Base-by-base conservation (phyloP, 2,329 filamentous ascomycete genomes). In the Sporothrix humicola region DNA sequence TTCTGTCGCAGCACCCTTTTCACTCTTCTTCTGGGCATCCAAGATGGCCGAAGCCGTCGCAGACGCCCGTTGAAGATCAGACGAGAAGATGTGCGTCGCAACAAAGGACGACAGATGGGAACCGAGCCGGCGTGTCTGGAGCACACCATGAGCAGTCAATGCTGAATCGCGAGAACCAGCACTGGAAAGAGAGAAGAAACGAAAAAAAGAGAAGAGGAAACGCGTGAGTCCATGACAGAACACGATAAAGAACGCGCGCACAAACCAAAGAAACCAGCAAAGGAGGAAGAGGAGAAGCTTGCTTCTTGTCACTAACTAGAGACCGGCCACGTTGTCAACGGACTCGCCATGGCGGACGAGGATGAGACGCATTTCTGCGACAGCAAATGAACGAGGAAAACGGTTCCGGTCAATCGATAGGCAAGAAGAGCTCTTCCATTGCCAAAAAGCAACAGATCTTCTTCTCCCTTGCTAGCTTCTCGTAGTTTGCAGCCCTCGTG, bases 291-390 rank as follows among this genome's bases (percentile, higher is more conserved):
- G 78, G 76, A 72, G 74, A 74, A 87, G 78, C 85, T 54, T 13
- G 26, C 10, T 68, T 31, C 5, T 65, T 65, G 66, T 20, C 50
- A 77, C 76, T 76, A 70, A 93, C 91, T 92, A 95, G 74, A 93
- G 82, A 72, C 90, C 88, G 56, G 91, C 92, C 74, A 96, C 91
- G 81, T 97, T 97, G 83, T 97, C 93, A 76, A 97, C 92, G 17
- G 93, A 95, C 84, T 97, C 94, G 79, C 91, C 94, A 85, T 97
- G 94, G 73, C 94, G 91, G 78, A 97, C 89, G 78, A 97, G 87
- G 78, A 94, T 90, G 72, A 97, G 81, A 79, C 86, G 87, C 88
- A 92, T 89, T 69, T 74, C 73, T 69, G 73, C 73, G 31, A 12
- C 44, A 12, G 23, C 12, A 52, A 48, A 17, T 12, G n/a, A 2